These are phyloP conservation scores for Acanthamoeba comandoni DNA, from an alignment of 208 protist species.

Conservation along the genomic window DNA sequence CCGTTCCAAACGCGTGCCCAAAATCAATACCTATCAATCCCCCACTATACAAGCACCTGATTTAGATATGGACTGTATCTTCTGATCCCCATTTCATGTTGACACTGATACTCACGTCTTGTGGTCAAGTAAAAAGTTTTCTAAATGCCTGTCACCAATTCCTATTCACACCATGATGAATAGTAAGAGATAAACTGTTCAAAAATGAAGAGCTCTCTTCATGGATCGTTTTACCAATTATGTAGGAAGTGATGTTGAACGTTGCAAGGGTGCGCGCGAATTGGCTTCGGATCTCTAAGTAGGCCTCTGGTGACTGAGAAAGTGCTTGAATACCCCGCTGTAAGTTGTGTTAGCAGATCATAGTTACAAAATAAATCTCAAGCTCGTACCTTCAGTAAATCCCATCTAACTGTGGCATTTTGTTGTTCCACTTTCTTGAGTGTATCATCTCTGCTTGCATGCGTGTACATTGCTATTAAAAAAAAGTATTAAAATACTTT, in stretches of 20 bases:
- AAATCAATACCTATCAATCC: slow-evolving; percentile 94
- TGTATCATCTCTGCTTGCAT: slow-evolving; percentile 59
- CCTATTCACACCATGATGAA: slow-evolving; percentile 17
- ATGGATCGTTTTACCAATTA: slow-evolving; percentile 88
- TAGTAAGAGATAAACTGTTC: neutral
- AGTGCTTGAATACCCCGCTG: slow-evolving; percentile 82
- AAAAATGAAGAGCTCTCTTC: neutral
- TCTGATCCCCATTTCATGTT: neutral
- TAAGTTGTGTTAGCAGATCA: slow-evolving; percentile 39
- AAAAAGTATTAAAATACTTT: neutral
- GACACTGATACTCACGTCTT: slow-evolving; percentile 65
- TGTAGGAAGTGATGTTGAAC: slow-evolving; percentile 90
- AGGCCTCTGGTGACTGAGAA: slow-evolving; percentile 85
- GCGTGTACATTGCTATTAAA: slow-evolving; percentile 58
- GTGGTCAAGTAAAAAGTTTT: slow-evolving; percentile 92
- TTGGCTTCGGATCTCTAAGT: slow-evolving; percentile 86
- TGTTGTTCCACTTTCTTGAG: slow-evolving; percentile 74
- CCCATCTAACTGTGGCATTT: slow-evolving; percentile 26
- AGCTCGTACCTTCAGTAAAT: slow-evolving; percentile 11
- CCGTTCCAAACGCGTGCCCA: slow-evolving; percentile 94
- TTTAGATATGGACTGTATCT: slow-evolving; percentile 23
- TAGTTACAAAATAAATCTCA: neutral
- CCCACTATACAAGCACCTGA: slow-evolving; percentile 77
- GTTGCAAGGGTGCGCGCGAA: slow-evolving; percentile 89
- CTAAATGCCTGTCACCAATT: slow-evolving; percentile 94